Evolutionary conservation across 1,284 basidiomycete species (phyloP).

Genomic region (Trametes polyzona): DNA sequence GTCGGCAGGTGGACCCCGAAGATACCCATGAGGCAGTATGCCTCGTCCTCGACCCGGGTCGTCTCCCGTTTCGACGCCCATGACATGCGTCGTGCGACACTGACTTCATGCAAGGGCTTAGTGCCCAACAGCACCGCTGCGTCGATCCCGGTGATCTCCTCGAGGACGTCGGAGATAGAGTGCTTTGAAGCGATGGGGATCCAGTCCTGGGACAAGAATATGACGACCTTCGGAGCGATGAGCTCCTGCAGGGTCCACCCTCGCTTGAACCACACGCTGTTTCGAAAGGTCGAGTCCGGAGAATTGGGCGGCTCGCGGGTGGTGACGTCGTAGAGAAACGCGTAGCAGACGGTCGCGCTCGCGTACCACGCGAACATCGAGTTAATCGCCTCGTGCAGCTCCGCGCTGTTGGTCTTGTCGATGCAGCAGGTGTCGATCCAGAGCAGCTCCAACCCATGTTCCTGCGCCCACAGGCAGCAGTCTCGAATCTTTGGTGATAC

Average conservation of each 20-base stretch:
- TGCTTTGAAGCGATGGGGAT: conserved; percentile 1
- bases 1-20: not conserved
- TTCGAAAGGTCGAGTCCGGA: not conserved
- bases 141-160: conserved; percentile 1
- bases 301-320: not conserved
- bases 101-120: not conserved
- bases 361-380: conserved; percentile 5
- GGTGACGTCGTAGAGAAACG: not conserved
- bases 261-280: not conserved
- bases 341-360: not conserved
- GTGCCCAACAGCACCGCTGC: not conserved
- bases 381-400: not conserved
- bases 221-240: conserved; percentile 2
- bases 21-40: conserved; percentile 6
- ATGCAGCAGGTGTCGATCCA: conserved; percentile 8
- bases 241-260: too few relatives aligned
- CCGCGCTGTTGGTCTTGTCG: not conserved
- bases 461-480: not conserved
- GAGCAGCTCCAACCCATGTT: not conserved
- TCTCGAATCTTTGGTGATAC: conserved; percentile 1
- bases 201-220: not conserved
- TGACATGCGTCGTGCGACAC: not conserved
- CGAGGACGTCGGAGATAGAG: not conserved
- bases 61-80: not conserved
- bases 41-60: conserved; percentile 1